Evolutionary conservation across 371 early-diverging fungal species (phyloP).

Genomic region (Sporodiniella umbellata): DNA sequence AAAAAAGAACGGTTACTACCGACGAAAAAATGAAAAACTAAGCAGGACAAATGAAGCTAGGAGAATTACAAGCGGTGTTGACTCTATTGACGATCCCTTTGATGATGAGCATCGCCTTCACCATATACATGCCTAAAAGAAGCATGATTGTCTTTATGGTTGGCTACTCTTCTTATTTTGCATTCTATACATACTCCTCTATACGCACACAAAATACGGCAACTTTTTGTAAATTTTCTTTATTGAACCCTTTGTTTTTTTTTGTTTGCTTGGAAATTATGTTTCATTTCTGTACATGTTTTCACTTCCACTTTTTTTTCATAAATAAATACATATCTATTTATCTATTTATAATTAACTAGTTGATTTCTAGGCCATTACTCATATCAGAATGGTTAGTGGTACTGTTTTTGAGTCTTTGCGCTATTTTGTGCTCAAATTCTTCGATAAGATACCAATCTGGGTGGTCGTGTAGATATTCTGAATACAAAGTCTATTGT

Average conservation of each 20-base stretch:
- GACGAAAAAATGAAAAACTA: constrained; percentile 22
- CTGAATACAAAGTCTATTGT: constrained; percentile 11
- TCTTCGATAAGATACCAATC: constrained; percentile 19
- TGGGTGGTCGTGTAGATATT: constrained; percentile 15
- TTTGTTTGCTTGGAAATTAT: not conserved
- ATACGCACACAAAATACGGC: not conserved
- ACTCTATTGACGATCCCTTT: not conserved
- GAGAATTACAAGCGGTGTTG: constrained; percentile 12
- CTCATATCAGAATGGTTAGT: not conserved
- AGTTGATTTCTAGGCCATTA: too few species aligned
- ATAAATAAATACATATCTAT: not conserved
- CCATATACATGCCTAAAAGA: not conserved
- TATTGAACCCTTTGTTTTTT: too few species aligned
- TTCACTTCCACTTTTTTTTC: not conserved
- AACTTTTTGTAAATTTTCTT: not conserved
- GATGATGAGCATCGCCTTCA: not conserved
- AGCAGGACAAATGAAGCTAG: constrained; percentile 26
- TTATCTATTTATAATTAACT: too few species aligned
- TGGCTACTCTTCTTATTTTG: not conserved
- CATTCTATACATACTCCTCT: not conserved
- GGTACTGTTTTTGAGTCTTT: not conserved
- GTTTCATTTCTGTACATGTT: not conserved
- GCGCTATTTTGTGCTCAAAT: constrained; percentile 11
- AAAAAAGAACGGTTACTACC: constrained; percentile 34
- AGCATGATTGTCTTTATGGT: too few species aligned